phyloP scores from a whole-genome alignment of 1,139 yeast species.

The Geotrichum restrictum region DNA sequence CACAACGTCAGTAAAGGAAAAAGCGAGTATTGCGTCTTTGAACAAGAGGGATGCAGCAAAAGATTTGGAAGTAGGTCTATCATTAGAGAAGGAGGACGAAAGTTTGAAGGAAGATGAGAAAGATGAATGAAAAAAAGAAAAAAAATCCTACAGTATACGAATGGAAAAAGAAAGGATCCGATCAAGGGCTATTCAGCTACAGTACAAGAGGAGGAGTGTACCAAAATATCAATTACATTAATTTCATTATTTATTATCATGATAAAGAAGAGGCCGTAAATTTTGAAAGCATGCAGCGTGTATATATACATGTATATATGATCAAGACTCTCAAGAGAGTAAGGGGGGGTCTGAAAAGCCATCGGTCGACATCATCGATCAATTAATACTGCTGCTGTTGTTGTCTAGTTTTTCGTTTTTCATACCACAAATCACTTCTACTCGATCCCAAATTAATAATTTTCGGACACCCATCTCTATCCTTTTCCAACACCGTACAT shows the following conservation, averaged over 20 bases:
- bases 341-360: too few species aligned
- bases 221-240: too few species aligned
- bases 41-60: background rate
- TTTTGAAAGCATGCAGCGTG: too few species aligned
- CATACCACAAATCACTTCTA: constrained; percentile 64
- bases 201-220: too few species aligned
- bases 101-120: background rate
- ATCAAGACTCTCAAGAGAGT: background rate
- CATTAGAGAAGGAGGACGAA: background rate
- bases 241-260: too few species aligned
- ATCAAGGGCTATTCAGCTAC: too few species aligned
- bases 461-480: constrained; percentile 91
- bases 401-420: constrained; percentile 43
- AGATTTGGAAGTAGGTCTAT: too few species aligned
- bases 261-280: too few species aligned
- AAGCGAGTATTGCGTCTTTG: background rate
- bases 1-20: background rate
- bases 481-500: constrained; percentile 75
- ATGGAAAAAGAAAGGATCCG: too few species aligned
- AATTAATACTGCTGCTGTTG: constrained; percentile 9
- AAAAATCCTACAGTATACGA: too few species aligned
- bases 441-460: constrained; percentile 75
- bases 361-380: too few species aligned
- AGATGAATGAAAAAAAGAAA: background rate
- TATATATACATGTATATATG: background rate